Evolutionary conservation across 306 rosid species (phyloP), one percentile per base, ranked within the genome.

Genomic region (Luffa aegyptiaca): DNA sequence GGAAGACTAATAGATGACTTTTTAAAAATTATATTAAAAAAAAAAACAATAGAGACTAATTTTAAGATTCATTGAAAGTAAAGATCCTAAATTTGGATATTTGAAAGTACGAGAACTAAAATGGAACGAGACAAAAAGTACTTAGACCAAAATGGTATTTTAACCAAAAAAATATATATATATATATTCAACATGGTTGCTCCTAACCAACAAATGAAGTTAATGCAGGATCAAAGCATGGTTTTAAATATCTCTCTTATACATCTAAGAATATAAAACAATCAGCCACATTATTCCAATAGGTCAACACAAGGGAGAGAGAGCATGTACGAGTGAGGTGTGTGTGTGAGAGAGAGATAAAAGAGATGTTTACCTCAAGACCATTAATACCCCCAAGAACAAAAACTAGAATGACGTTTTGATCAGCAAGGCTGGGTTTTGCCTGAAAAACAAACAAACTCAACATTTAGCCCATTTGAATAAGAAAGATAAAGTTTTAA

Each of bases 391-490:
- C 98, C 2, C 98, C 97, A 33, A 92, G 72, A 72, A 94, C 93
- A 86, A 92, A 94, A 81, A 92, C 89, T 86, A 94, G 87, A 76
- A 94, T 86, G 87, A 92, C 87, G 85, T 83, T 92, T 83, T 92
- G 97, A 80, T 94, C 98, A 9, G 97, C 94, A 81, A 94, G 89
- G 82, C 88, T 91, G 46, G 98, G 98, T 89, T 92, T 94, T 75
- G 97, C 97, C 98, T 92, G 91, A 80, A 87, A 81, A 79, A 81
- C 72, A 66, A 56, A 76, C 53, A 26, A 49, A 69, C 49, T 20
- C 41, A 79, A 82, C 55, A 21, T 82, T 58, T 76, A 87, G 69
- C 77, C 21, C 79, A 78, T 77, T 68, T 83, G 71, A 44, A 80
- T 6, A 35, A 77, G 81, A 82, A 87, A 78, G 20, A 52, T 70